Percentiles rank a stretch among this genome's conserved stretches.
phyloP scores from a whole-genome alignment of 2,329 filamentous ascomycete genomes.

The Botrytis aclada region DNA sequence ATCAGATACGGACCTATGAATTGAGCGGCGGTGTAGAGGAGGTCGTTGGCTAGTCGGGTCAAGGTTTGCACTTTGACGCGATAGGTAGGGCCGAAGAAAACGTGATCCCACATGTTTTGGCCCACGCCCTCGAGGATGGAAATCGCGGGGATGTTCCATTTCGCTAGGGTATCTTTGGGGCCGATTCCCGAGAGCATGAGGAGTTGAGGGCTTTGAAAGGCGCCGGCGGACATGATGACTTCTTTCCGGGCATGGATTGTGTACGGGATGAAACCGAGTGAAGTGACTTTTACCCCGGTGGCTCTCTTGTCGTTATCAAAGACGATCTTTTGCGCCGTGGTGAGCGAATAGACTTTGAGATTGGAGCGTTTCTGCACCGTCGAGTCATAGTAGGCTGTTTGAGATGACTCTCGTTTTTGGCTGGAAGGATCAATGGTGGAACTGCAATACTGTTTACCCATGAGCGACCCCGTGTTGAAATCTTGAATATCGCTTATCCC shows the following conservation, averaged over 20 bases:
- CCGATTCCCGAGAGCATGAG: conserved; percentile 50
- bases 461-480: conserved; percentile 2
- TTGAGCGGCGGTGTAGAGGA: conserved; percentile 2
- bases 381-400: conserved; percentile 1
- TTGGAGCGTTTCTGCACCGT: conserved; percentile 21
- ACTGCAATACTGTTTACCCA: conserved; percentile 9
- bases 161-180: conserved; percentile 42
- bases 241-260: conserved; percentile 28
- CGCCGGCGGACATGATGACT: conserved; percentile 47
- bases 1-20: neutral
- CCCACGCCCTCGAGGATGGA: conserved; percentile 50
- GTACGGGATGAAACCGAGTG: conserved; percentile 6
- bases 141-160: conserved; percentile 46
- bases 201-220: conserved; percentile 48
- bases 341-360: conserved; percentile 42
- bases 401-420: neutral
- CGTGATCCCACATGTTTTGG: conserved; percentile 44
- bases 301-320: conserved; percentile 37
- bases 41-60: neutral
- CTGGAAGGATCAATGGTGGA: conserved; percentile 5
- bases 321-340: conserved; percentile 45
- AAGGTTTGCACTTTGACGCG: neutral
- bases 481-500: conserved; percentile 24
- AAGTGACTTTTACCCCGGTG: neutral
- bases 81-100: conserved; percentile 6